Evolutionary conservation across 805 yeast genomes (phyloP), one percentile per base, ranked within the genome.

Genomic region (Lachancea meyersii): DNA sequence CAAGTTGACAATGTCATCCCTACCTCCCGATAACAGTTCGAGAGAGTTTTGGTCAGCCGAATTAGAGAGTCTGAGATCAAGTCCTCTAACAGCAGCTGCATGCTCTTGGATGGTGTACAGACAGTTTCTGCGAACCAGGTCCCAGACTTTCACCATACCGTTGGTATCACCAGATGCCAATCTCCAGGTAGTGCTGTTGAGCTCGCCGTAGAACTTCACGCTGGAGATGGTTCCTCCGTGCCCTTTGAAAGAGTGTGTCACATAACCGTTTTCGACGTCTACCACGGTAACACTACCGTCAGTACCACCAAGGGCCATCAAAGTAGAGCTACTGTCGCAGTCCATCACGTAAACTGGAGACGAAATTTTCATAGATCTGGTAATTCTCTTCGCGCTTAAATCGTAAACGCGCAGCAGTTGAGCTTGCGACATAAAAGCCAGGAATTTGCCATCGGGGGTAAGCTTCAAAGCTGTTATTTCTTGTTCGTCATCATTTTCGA

Each of bases 231-330:
- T 83, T 10, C 93, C 81, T 17, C 96, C 95, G 61, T 93, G 99
- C 1, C 98, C 97, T 61, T 85, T 83, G 44, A 93, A 73, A 11
- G 86, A 80, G 63, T 93, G 98, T 0, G 98, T 93, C 3, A 83
- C 77, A 50, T 75, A 86, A 1, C 93, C 89, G 27, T 88, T 88
- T 49, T 80, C 89, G 28, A 93, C 73, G 62, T 93, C 99, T 82
- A 95, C 88, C 1, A 93, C 94, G 35, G 86, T 80, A 14, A 89
- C 83, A 32, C 80, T 75, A 37, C 98, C 97, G 63, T 93, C 98
- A 1, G 97, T 84, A 36, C 95, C 88, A 31, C 99, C 99, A 57
- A 93, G 80, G 16, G 96, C 95, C 55, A 89, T 77, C 28, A 93
- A 69, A 2, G 95, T 79, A 2, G 95, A 82, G 0, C 97, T 86